Percentiles rank a stretch among this genome's conserved stretches.
Evolutionary conservation across 805 yeast genomes (phyloP).

Genomic region (Naumovozyma castellii): DNA sequence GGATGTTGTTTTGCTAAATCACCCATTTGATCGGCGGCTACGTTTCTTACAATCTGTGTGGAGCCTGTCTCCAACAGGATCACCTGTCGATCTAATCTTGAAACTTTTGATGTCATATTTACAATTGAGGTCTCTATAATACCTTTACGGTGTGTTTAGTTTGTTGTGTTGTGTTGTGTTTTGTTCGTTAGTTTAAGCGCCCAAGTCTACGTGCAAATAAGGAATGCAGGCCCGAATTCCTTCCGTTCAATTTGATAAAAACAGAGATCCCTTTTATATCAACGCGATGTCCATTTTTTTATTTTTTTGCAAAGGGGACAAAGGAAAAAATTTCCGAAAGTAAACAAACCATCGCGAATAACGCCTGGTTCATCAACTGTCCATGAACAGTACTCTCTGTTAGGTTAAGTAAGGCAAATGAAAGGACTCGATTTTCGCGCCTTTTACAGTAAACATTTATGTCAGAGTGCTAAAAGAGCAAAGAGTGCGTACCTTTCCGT

Average conservation of each 20-base stretch:
- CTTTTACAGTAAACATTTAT: too few relatives aligned
- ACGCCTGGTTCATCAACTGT: too few relatives aligned
- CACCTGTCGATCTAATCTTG: constrained; percentile 38
- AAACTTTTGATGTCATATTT: constrained; percentile 30
- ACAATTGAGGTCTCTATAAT: too few relatives aligned
- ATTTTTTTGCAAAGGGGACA: not conserved
- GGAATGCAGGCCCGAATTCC: not conserved
- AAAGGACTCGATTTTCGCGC: too few relatives aligned
- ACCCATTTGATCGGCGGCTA: constrained; percentile 95
- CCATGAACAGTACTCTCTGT: too few relatives aligned
- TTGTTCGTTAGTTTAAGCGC: too few relatives aligned
- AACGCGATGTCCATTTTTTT: not conserved
- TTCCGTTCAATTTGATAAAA: not conserved
- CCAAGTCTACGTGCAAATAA: not conserved
- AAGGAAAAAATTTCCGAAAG: not conserved
- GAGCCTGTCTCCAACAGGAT: constrained; percentile 81
- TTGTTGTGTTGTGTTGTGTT: too few relatives aligned
- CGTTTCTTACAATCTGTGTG: constrained; percentile 82
- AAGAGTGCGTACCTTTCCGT: too few relatives aligned
- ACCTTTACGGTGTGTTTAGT: too few relatives aligned
- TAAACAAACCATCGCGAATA: not conserved
- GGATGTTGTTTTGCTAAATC: constrained; percentile 92
- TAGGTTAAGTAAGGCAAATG: too few relatives aligned
- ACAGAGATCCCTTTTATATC: constrained; percentile 1
- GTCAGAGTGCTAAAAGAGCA: too few relatives aligned